Evolutionary conservation across 768 basidiomycete genomes (phyloP).

Genomic region (Trametes elegans): DNA sequence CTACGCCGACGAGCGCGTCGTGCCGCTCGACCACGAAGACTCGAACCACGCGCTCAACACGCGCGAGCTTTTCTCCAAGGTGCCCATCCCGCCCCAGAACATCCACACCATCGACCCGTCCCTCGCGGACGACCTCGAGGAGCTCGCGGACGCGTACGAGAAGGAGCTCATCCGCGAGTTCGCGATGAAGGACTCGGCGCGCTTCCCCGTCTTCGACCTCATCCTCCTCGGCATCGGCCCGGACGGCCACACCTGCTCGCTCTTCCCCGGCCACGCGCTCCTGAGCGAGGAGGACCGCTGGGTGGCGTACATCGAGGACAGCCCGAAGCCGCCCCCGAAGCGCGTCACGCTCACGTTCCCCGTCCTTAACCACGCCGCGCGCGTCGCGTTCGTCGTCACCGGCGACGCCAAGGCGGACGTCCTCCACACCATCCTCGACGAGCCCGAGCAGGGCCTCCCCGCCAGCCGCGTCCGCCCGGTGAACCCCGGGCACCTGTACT

Average conservation of each 20-base stretch:
- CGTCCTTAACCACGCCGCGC: slow-evolving; percentile 85
- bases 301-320: slow-evolving; percentile 92
- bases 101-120: slow-evolving; percentile 80
- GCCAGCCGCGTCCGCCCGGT: slow-evolving; percentile 78
- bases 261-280: slow-evolving; percentile 92
- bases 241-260: slow-evolving; percentile 96
- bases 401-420: slow-evolving; percentile 82
- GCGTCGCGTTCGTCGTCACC: slow-evolving; percentile 85
- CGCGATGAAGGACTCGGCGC: slow-evolving; percentile 88
- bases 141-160: slow-evolving; percentile 80
- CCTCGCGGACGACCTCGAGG: slow-evolving; percentile 71
- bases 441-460: slow-evolving; percentile 77
- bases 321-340: slow-evolving; percentile 88
- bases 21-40: slow-evolving; percentile 89
- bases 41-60: slow-evolving; percentile 85
- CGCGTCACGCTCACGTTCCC: slow-evolving; percentile 92
- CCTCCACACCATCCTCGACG: slow-evolving; percentile 71
- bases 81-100: slow-evolving; percentile 71
- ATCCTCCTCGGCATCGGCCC: slow-evolving; percentile 96
- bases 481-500: slow-evolving; percentile 82
- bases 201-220: slow-evolving; percentile 97
- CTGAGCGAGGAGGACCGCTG: slow-evolving; percentile 87
- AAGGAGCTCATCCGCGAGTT: slow-evolving; percentile 86
- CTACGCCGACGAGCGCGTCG: slow-evolving; percentile 95
- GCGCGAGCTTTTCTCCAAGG: slow-evolving; percentile 73